phyloP scores from a whole-genome alignment of 176 grass and related monocot genomes.

The Ensete ventricosum region DNA sequence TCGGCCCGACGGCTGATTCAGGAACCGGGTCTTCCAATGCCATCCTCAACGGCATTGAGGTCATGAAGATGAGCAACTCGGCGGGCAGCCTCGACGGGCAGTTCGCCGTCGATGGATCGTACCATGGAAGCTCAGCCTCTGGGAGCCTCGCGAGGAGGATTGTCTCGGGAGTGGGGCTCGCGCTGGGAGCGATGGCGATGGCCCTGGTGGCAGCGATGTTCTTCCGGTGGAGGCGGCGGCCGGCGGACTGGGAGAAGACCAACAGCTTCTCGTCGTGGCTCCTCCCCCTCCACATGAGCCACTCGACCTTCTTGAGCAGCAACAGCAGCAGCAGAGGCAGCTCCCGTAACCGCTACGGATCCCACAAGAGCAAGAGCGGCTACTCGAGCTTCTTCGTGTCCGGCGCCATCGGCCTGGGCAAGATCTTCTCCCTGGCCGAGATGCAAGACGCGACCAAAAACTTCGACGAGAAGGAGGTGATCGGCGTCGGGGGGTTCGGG shows the following conservation, averaged over 20 bases:
- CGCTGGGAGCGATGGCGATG: neutral
- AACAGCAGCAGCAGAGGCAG: neutral
- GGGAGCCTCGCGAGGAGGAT: neutral
- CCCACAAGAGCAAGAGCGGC: constrained; percentile 2
- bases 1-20: neutral
- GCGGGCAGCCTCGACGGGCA: constrained; percentile 4
- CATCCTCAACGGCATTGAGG: constrained; percentile 12
- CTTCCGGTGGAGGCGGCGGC: neutral
- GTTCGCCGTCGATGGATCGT: constrained; percentile 1
- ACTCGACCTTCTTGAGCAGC: neutral
- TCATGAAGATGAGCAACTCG: constrained; percentile 18
- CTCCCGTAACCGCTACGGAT: neutral
- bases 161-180: neutral
- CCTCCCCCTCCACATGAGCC: constrained; percentile 2
- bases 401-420: neutral
- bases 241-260: constrained; percentile 2
- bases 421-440: neutral
- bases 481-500: neutral
- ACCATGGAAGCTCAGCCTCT: neutral
- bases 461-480: constrained; percentile 7
- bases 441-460: constrained; percentile 10
- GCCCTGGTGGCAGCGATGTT: neutral
- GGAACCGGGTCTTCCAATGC: neutral
- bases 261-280: constrained; percentile 14
- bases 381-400: constrained; percentile 2